Base-by-base conservation (phyloP, 805 yeast species). In the Priceomyces melissophilus region DNA sequence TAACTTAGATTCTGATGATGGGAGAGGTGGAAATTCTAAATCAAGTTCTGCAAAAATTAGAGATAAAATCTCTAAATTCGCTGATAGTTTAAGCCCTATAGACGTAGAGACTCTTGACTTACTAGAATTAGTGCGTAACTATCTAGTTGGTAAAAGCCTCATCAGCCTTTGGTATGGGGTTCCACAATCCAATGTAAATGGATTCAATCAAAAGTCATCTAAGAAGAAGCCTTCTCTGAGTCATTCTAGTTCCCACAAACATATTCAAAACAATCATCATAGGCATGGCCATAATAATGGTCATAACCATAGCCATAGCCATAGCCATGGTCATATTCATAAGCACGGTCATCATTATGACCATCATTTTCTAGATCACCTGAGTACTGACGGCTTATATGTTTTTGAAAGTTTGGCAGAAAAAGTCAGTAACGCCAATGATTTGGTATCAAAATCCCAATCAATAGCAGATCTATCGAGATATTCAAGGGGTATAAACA, bases 21-120 rank as follows among this genome's bases (percentile, higher is more conserved):
- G 46, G 8, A 41, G 42, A 27, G 29, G 41, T n/a, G 26, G 46
- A 10, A 39, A 30, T 23, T 12, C 43, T 39, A 30, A 50, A 40
- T 41, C 63, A 9, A 47, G 57, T 12, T 57, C 64, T 6, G 55
- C 49, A 6, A 57, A 67, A 47, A 50, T 65, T 25, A 49, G 69
- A 43, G 61, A 56, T 37, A 58, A 54, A 37, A 53, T 67, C 25
- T 65, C 65, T 3, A 68, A 67, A 40, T 47, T 67, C 13, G 55
- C 69, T 2, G 72, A 67, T 31, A 56, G 46, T 10, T 38, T 54
- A 4, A 60, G 58, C 32, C 72, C 73, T 0, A 39, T 58, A 7
- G 74, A 69, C 23, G 67, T 69, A 10, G 75, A 69, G 43, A 67
- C 73, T 1, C 44, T 63, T 15, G 73, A 69, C 41, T 54, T 69